These are phyloP conservation scores for Pseudohyphozyma bogoriensis DNA, from an alignment of 768 basidiomycete species.

Conservation along the genomic window DNA sequence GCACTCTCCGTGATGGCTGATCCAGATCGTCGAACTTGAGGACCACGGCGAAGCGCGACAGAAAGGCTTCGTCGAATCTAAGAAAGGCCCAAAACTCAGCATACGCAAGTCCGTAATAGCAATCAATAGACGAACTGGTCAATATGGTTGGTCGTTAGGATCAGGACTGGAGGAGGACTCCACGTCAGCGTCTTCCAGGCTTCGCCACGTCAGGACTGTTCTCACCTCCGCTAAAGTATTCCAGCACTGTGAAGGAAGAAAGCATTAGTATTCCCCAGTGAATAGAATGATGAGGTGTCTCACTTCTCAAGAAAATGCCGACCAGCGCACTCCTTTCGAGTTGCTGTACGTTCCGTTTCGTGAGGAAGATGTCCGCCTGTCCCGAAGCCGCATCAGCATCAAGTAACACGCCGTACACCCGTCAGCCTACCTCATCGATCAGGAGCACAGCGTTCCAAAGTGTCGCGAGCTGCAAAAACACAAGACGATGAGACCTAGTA, in stretches of 20 bases:
- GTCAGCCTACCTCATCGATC: constrained; percentile 20
- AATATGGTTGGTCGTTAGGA: constrained; percentile 23
- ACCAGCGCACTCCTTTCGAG: constrained; percentile 6
- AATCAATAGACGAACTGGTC: background rate
- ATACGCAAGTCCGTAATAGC: background rate
- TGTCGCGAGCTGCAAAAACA: constrained; percentile 3
- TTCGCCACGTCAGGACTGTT: too few species aligned
- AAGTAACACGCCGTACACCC: too few species aligned
- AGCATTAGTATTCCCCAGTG: background rate
- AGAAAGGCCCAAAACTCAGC: too few species aligned
- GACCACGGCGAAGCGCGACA: constrained; percentile 18
- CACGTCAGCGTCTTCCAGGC: background rate
- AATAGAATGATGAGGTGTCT: background rate
- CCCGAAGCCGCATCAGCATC: too few species aligned
- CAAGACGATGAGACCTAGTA: background rate
- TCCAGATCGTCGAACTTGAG: constrained; percentile 18
- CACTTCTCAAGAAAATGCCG: constrained; percentile 1
- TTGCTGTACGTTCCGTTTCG: background rate
- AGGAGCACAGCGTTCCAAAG: constrained; percentile 9
- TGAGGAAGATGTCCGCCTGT: constrained; percentile 9
- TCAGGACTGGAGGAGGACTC: background rate
- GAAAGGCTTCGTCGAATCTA: constrained; percentile 24
- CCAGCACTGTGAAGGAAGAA: background rate
- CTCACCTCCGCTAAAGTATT: constrained; percentile 9
- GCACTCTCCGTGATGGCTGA: background rate